Percentiles rank a stretch among this genome's conserved stretches.
These are phyloP conservation scores for Rhododendron simsii DNA, from an alignment of 148 eudicot species.

Conservation along the genomic window DNA sequence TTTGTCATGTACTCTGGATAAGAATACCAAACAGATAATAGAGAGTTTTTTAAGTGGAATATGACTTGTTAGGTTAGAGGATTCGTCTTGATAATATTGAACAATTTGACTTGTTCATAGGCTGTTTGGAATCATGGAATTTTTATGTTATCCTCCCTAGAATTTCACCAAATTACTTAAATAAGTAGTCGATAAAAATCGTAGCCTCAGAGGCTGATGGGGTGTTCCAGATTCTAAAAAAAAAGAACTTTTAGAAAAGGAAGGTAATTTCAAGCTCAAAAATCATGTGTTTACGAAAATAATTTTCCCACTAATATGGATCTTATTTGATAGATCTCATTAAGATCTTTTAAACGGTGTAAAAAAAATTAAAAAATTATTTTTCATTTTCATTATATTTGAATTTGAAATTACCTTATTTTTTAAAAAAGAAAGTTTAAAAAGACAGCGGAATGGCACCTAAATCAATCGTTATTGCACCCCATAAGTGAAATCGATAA, in stretches of 20 bases:
- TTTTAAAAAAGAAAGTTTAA: too few relatives aligned
- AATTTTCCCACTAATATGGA: too few relatives aligned
- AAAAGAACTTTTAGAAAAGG: too few relatives aligned
- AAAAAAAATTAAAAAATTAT: too few relatives aligned
- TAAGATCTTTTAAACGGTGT: too few relatives aligned
- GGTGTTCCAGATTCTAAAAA: too few relatives aligned
- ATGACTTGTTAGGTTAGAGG: constrained; percentile 12
- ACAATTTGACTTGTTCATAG: background rate
- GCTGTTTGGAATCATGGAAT: background rate
- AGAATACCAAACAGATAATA: constrained; percentile 1
- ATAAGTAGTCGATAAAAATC: background rate
- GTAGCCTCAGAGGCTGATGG: background rate
- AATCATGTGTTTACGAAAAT: too few relatives aligned
- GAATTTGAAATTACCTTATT: too few relatives aligned
- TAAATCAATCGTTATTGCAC: background rate
- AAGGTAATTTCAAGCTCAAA: too few relatives aligned
- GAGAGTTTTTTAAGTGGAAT: constrained; percentile 9
- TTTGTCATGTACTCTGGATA: constrained; percentile 21
- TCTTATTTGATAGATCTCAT: too few relatives aligned
- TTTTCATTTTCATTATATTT: too few relatives aligned
- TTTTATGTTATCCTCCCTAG: background rate
- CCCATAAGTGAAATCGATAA: background rate
- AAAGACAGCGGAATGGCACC: too few relatives aligned
- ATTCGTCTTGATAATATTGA: background rate
- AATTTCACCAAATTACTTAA: background rate